Evolutionary conservation across 768 basidiomycete genomes (phyloP).

Genomic region (Podaxis mareebaensis): DNA sequence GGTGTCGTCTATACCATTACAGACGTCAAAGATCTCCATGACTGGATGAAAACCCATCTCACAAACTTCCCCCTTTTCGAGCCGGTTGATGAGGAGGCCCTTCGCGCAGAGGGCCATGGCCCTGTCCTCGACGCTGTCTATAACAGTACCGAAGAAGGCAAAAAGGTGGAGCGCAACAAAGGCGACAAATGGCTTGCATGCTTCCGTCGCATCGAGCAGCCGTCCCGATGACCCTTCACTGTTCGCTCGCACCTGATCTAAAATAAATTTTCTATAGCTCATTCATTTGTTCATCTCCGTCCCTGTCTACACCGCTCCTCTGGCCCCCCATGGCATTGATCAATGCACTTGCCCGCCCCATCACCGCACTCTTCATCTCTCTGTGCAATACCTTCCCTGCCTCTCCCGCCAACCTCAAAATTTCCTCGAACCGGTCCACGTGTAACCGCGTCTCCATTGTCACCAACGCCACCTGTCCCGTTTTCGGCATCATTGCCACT

Average conservation of each 20-base stretch:
- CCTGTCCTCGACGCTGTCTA: constrained; percentile 81
- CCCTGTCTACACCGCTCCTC: constrained; percentile 30
- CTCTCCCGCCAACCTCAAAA: constrained; percentile 76
- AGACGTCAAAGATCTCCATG: constrained; percentile 90
- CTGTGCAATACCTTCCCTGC: constrained; percentile 75
- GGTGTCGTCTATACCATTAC: constrained; percentile 98
- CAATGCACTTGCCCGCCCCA: constrained; percentile 59
- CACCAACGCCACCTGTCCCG: constrained; percentile 83
- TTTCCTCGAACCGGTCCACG: constrained; percentile 89
- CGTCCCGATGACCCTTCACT: constrained; percentile 16
- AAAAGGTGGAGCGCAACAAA: constrained; percentile 90
- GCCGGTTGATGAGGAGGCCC: constrained; percentile 68
- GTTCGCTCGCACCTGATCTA: not conserved
- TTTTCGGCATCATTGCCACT: constrained; percentile 86
- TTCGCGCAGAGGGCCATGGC: constrained; percentile 76
- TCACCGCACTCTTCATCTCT: constrained; percentile 81
- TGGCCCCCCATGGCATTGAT: constrained; percentile 37
- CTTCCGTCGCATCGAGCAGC: constrained; percentile 63
- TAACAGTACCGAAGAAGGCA: constrained; percentile 91
- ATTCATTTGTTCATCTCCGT: constrained; percentile 40
- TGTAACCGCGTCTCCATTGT: constrained; percentile 95
- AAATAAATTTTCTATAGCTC: constrained; percentile 26
- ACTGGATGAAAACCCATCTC: constrained; percentile 95
- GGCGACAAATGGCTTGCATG: constrained; percentile 94
- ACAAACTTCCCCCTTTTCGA: constrained; percentile 87